Evolutionary conservation across 2,329 filamentous ascomycete species (phyloP).

Genomic region (Acephala macrosclerotiorum): DNA sequence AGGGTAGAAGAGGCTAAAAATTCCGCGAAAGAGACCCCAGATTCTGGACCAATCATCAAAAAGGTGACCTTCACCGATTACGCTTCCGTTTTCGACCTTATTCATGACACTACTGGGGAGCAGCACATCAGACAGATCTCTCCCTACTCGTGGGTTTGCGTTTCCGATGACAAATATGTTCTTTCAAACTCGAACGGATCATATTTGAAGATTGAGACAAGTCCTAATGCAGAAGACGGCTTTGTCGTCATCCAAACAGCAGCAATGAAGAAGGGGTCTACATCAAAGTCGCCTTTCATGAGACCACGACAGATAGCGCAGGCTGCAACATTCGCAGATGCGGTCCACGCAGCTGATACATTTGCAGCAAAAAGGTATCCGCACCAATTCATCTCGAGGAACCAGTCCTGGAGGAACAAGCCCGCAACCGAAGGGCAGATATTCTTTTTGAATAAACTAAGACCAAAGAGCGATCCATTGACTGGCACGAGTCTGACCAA

Average conservation of each 20-base stretch:
- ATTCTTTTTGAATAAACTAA: constrained; percentile 72
- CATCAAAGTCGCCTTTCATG: constrained; percentile 65
- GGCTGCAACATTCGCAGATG: constrained; percentile 72
- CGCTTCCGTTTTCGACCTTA: constrained; percentile 87
- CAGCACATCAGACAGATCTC: constrained; percentile 80
- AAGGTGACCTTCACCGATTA: constrained; percentile 81
- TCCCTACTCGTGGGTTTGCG: constrained; percentile 81
- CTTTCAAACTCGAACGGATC: constrained; percentile 72
- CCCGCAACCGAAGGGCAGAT: constrained; percentile 73
- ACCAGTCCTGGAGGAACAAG: constrained; percentile 72
- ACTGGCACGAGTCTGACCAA: constrained; percentile 69
- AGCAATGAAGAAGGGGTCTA: constrained; percentile 23
- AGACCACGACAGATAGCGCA: constrained; percentile 73
- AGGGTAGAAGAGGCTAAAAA: constrained; percentile 25
- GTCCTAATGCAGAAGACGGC: constrained; percentile 37
- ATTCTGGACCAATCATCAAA: constrained; percentile 19
- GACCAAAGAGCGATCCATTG: constrained; percentile 61
- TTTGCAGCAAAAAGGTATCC: constrained; percentile 75
- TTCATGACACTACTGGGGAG: constrained; percentile 82
- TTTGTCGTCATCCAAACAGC: constrained; percentile 48
- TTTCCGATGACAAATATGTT: constrained; percentile 74
- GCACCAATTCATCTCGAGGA: constrained; percentile 68
- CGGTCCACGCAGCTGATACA: constrained; percentile 85
- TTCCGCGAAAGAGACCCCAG: neutral
- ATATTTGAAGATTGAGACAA: constrained; percentile 58